These are phyloP conservation scores for Zymoseptoria passerinii DNA, from an alignment of 2,329 filamentous ascomycete genomes.

Conservation along the genomic window DNA sequence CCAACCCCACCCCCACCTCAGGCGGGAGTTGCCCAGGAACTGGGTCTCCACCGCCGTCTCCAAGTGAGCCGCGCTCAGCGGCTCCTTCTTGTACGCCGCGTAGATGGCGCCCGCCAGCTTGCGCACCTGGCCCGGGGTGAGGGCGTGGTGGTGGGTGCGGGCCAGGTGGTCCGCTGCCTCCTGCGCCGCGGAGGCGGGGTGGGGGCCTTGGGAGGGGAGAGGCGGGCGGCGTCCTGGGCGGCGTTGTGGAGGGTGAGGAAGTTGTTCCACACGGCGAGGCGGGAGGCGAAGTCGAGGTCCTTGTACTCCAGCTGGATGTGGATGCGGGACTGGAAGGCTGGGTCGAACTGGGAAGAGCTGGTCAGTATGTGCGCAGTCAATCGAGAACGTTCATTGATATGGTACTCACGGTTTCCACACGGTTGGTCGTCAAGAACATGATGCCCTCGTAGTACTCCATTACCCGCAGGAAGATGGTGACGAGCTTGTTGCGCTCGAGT, in stretches of 20 bases:
- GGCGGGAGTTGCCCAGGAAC: no score
- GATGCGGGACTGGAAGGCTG: slow-evolving; percentile 41
- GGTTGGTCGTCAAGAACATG: slow-evolving; percentile 41
- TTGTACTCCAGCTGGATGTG: slow-evolving; percentile 37
- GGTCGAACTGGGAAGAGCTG: slow-evolving; percentile 28
- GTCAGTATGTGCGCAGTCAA: background rate
- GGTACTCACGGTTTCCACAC: slow-evolving; percentile 26
- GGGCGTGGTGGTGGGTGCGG: no score
- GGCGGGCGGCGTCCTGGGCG: slow-evolving; percentile 17
- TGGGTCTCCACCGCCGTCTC: no score
- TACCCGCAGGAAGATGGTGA: slow-evolving; percentile 34
- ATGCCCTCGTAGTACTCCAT: slow-evolving; percentile 36
- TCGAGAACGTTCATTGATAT: no score
- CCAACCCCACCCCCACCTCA: no score
- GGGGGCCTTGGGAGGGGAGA: slow-evolving; percentile 13
- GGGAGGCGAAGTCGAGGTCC: slow-evolving; percentile 31
- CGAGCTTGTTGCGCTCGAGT: slow-evolving; percentile 39
- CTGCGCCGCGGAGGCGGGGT: slow-evolving; percentile 12
- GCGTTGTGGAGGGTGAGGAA: slow-evolving; percentile 32
- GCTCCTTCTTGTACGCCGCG: no score
- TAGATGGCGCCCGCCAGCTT: no score
- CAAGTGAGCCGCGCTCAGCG: no score
- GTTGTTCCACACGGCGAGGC: slow-evolving; percentile 38
- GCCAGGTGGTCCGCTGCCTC: slow-evolving; percentile 12
- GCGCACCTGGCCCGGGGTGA: no score